Base-by-base conservation (phyloP, 805 yeast genomes). In the Yamadazyma scolyti region DNA sequence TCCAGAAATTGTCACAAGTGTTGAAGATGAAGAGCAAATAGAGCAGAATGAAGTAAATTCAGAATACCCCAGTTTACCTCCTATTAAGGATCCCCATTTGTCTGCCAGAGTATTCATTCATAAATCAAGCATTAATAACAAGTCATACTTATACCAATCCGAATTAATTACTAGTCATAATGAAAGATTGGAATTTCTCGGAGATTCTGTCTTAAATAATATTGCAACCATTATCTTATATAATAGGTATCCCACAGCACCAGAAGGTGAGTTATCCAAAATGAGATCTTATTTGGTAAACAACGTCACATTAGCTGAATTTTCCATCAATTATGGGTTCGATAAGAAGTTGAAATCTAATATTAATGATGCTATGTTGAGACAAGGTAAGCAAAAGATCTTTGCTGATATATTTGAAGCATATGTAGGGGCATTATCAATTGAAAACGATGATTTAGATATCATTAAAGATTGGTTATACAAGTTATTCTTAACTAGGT, bases 381-480 rank as follows among this genome's bases (percentile, higher is more conserved):
- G 58, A 17, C 60, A 63, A 20, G 84, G 85, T 6, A 75, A 71
- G 36, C 73, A 73, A 41, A 93, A 93, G 50, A 63, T 83, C 4
- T 73, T 72, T 48, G 96, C 97, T 0, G 98, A 90, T 65, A 77
- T 83, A 0, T 85, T 90, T 52, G 98, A 93, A 58, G 96, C 97
- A 0, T 90, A 90, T 44, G 70, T 93, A 27, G 97, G 96, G 5
- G 98, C 94, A 0, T 56, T 90, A 19, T 71, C 72, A 6, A 64
- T 75, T 14, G 94, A 84, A 40, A 62, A 72, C 23, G 60, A 59
- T 9, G 73, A 77, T 37, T 59, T 72, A 29, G 52, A 61, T 2
- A 66, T 56, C 14, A 69, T 82, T 5, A 69, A 70, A 41, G 54
- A 62, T 9, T 83, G 90, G 90, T 50, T 83, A 16, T 46, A 53